phyloP scores from a whole-genome alignment of 2,329 filamentous ascomycete genomes.

The Elsinoe perseae region DNA sequence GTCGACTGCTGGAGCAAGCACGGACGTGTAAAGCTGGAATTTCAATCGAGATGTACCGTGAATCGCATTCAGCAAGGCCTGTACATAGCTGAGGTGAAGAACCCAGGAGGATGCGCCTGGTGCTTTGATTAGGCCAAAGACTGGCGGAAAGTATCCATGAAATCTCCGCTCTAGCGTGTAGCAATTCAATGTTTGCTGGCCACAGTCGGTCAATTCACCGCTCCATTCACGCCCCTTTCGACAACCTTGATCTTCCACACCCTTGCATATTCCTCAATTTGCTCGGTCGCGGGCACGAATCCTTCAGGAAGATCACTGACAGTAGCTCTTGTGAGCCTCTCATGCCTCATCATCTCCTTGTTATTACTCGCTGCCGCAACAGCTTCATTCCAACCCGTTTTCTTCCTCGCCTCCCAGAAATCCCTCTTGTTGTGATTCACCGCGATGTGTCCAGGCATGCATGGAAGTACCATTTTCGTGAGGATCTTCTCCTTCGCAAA shows the following conservation, averaged over 20 bases:
- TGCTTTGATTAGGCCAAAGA: too few species aligned
- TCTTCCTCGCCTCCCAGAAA: background rate
- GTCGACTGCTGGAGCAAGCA: too few species aligned
- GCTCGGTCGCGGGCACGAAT: background rate
- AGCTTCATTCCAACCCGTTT: background rate
- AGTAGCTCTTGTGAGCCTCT: background rate
- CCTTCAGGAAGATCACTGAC: background rate
- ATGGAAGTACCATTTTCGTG: background rate
- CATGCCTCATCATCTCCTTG: background rate
- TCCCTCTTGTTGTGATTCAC: background rate
- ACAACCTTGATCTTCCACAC: constrained; percentile 10
- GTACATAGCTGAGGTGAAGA: too few species aligned
- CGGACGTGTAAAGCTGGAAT: too few species aligned
- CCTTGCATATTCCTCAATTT: background rate
- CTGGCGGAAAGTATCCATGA: too few species aligned
- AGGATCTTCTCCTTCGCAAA: background rate
- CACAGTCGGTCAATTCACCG: constrained; percentile 6
- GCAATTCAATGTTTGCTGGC: too few species aligned
- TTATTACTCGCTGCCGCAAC: background rate
- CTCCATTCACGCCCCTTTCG: background rate
- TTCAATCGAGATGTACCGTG: too few species aligned
- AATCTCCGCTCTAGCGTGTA: too few species aligned
- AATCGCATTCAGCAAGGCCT: too few species aligned
- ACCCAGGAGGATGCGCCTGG: too few species aligned
- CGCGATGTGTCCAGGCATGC: background rate